A percentile compares a stretch with the other conserved stretches of the same genome.
These are phyloP conservation scores for Saksenaea vasiformis DNA, from an alignment of 371 early-diverging fungal genomes.

Conservation along the genomic window DNA sequence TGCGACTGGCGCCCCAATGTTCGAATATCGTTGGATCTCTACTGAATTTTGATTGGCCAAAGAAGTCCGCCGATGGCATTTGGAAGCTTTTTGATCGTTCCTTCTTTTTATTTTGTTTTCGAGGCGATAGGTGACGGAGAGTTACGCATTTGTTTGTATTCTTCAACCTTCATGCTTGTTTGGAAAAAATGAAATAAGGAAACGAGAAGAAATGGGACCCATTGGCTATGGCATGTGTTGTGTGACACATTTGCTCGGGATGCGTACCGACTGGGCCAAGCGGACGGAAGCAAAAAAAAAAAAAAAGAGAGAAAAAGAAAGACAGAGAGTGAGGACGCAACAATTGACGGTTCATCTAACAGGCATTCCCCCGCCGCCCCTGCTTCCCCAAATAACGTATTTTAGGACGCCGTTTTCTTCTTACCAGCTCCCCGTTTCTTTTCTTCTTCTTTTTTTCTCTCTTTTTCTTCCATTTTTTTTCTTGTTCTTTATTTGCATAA, in stretches of 20 bases:
- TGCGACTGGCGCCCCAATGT: neutral
- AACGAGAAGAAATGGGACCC: neutral
- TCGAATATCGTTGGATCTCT: neutral
- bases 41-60: neutral
- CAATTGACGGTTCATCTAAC: neutral
- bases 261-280: constrained; percentile 3
- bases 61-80: neutral
- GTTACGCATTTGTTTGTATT: neutral
- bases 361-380: constrained; percentile 4
- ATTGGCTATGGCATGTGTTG: constrained; percentile 1
- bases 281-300: neutral
- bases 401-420: constrained; percentile 5
- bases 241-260: constrained; percentile 5
- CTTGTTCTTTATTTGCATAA: neutral
- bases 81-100: neutral
- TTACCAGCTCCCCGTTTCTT: constrained; percentile 2
- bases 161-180: neutral
- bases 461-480: neutral
- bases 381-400: constrained; percentile 2
- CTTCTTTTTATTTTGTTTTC: neutral
- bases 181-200: neutral
- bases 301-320: neutral
- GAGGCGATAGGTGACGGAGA: neutral
- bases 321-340: neutral
- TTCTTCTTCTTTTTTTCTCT: neutral